Conservation (phyloP, 805 yeast genomes). For the Starmerella vaccinii region DNA sequence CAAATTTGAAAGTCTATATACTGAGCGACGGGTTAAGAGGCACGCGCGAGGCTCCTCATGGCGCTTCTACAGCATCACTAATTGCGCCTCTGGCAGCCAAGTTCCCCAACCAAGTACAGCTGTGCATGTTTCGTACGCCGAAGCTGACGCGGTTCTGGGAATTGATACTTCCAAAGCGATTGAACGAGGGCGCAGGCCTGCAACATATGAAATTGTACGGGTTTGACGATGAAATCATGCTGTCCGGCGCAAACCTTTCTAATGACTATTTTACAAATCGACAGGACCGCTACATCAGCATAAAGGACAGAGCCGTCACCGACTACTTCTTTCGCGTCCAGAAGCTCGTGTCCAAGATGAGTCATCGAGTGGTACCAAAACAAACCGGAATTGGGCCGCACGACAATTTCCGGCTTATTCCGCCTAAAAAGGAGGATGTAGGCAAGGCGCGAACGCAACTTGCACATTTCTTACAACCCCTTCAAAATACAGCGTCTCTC, state of each 20-base stretch:
- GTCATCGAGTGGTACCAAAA: slow-evolving; percentile 46
- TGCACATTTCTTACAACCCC: background rate
- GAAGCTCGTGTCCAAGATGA: slow-evolving; percentile 52
- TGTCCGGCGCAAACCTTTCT: slow-evolving; percentile 87
- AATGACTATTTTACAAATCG: slow-evolving; percentile 87
- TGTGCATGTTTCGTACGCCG: slow-evolving; percentile 86
- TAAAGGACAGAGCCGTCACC: slow-evolving; percentile 47
- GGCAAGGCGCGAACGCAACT: background rate
- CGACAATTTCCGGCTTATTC: background rate
- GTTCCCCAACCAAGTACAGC: slow-evolving; percentile 55
- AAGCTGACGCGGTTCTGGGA: slow-evolving; percentile 59
- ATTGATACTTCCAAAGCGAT: slow-evolving; percentile 60
- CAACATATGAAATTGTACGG: slow-evolving; percentile 98
- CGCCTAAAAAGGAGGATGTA: background rate
- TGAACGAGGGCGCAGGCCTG: slow-evolving; percentile 83
- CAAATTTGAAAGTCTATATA: slow-evolving; percentile 56
- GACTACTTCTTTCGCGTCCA: slow-evolving; percentile 71
- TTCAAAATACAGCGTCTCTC: background rate
- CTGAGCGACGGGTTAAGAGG: slow-evolving; percentile 84
- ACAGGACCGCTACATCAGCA: slow-evolving; percentile 82
- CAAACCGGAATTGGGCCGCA: background rate
- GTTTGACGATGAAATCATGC: slow-evolving; percentile 76
- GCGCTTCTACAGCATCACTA: slow-evolving; percentile 63
- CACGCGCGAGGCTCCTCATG: slow-evolving; percentile 79
- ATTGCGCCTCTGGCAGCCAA: slow-evolving; percentile 55